phyloP scores from a whole-genome alignment of 345 rosid genomes.

The Trapa incisa region DNA sequence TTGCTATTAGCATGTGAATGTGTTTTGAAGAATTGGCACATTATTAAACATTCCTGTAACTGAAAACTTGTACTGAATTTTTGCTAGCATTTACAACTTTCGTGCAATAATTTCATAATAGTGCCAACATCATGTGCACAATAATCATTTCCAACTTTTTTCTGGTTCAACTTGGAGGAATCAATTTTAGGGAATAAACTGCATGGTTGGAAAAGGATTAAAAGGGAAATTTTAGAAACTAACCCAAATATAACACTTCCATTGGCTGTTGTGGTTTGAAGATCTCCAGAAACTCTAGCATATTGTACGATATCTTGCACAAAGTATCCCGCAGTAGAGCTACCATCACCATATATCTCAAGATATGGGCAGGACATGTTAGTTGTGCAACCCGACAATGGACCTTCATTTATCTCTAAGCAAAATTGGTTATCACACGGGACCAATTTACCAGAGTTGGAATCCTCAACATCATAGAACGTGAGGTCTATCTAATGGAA shows the following conservation, averaged over 20 bases:
- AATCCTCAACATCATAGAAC: conserved; percentile 52
- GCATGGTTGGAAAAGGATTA: background rate
- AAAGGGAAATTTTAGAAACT: conserved; percentile 9
- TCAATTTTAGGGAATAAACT: background rate
- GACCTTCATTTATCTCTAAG: conserved; percentile 56
- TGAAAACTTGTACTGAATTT: background rate
- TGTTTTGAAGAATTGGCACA: background rate
- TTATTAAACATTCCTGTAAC: background rate
- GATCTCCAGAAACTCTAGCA: conserved; percentile 84
- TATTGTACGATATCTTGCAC: conserved; percentile 66
- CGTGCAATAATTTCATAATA: background rate
- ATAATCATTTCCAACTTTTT: background rate
- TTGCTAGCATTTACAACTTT: background rate
- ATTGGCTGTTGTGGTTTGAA: conserved; percentile 60
- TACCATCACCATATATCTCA: conserved; percentile 94
- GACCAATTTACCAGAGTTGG: conserved; percentile 47
- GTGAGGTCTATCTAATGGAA: conserved; percentile 60
- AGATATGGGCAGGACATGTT: conserved; percentile 77
- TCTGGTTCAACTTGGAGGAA: background rate
- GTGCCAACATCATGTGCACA: background rate
- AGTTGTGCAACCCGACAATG: conserved; percentile 52
- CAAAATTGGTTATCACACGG: conserved; percentile 70
- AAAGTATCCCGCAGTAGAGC: conserved; percentile 83
- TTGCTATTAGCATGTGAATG: background rate
- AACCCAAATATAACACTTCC: conserved; percentile 91